A percentile compares a stretch with the other conserved stretches of the same genome.
phyloP scores from a whole-genome alignment of 1,284 basidiomycete species.

The Cryptococcus sp. region DNA sequence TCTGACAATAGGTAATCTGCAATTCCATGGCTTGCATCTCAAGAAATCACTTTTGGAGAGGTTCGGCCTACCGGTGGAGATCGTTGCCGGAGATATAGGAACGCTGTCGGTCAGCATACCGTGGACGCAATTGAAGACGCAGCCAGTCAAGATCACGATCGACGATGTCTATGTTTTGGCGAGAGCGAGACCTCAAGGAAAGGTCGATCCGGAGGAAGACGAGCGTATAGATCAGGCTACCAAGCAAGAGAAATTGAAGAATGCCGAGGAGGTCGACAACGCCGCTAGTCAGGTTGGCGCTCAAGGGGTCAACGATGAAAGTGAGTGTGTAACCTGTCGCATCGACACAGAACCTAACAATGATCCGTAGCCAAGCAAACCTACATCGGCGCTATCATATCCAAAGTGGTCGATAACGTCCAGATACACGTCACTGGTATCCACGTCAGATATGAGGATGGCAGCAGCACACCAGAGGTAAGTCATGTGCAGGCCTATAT shows the following conservation, averaged over 20 bases:
- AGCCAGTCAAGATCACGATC: conserved; percentile 87
- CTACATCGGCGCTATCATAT: conserved; percentile 79
- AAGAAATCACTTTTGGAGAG: conserved; percentile 96
- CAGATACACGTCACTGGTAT: conserved; percentile 95
- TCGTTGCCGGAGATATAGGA: conserved; percentile 92
- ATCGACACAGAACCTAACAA: not conserved
- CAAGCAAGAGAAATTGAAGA: conserved; percentile 85
- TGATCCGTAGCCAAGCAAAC: conserved; percentile 61
- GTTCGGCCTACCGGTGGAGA: conserved; percentile 93
- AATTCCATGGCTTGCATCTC: conserved; percentile 76
- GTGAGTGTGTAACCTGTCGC: conserved; percentile 20
- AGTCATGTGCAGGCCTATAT: conserved; percentile 14
- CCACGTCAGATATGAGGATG: conserved; percentile 95
- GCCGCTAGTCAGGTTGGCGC: conserved; percentile 52
- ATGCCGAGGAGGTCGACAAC: conserved; percentile 82
- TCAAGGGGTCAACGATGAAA: conserved; percentile 32
- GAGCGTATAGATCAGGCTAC: conserved; percentile 76
- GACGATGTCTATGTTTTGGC: conserved; percentile 91
- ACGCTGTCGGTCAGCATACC: conserved; percentile 91
- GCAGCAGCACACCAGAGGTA: conserved; percentile 86
- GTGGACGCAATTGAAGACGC: conserved; percentile 91
- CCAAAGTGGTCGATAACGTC: conserved; percentile 93
- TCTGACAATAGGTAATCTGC: conserved; percentile 68
- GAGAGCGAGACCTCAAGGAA: conserved; percentile 42
- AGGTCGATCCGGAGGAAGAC: conserved; percentile 80